Evolutionary conservation across 2,329 filamentous ascomycete species (phyloP).

Genomic region (Paradendryphiella salina): DNA sequence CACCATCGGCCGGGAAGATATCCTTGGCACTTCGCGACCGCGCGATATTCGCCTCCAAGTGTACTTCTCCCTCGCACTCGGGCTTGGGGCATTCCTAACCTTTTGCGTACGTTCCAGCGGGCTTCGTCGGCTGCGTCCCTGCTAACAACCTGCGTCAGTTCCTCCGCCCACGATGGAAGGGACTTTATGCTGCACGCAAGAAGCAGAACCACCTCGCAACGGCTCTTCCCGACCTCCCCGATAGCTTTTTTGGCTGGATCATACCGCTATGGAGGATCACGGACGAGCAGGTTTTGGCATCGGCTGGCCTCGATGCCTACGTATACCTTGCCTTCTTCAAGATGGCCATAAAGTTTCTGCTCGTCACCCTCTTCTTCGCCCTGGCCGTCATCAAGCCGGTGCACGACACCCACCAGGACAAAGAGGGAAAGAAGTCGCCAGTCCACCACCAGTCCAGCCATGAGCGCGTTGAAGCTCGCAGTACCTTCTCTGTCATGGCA

Average conservation of each 20-base stretch:
- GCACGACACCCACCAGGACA: slow-evolving; percentile 65
- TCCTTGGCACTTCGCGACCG: slow-evolving; percentile 42
- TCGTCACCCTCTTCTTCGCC: slow-evolving; percentile 79
- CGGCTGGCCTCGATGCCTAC: slow-evolving; percentile 91
- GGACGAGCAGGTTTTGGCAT: slow-evolving; percentile 85
- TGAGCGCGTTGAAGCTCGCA: slow-evolving; percentile 27
- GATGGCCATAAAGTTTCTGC: slow-evolving; percentile 84
- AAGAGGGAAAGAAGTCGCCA: slow-evolving; percentile 36
- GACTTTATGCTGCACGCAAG: slow-evolving; percentile 86
- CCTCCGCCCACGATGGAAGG: slow-evolving; percentile 87
- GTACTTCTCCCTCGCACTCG: slow-evolving; percentile 70
- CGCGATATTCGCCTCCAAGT: slow-evolving; percentile 64
- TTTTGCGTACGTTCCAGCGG: slow-evolving; percentile 67
- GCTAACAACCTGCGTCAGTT: slow-evolving; percentile 58
- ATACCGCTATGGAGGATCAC: slow-evolving; percentile 79
- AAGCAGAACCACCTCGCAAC: slow-evolving; percentile 68
- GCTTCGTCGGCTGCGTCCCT: slow-evolving; percentile 1
- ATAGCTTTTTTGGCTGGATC: slow-evolving; percentile 92
- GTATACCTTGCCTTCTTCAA: slow-evolving; percentile 97
- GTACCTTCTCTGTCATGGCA: slow-evolving; percentile 24
- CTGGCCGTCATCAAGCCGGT: slow-evolving; percentile 81
- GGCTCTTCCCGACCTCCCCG: slow-evolving; percentile 75
- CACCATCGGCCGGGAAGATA: slow-evolving; percentile 25
- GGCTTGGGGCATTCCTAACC: slow-evolving; percentile 69
- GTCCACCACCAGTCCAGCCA: slow-evolving; percentile 18